phyloP scores from a whole-genome alignment of 495 filamentous ascomycete species.

The Aspergillus ostianus region DNA sequence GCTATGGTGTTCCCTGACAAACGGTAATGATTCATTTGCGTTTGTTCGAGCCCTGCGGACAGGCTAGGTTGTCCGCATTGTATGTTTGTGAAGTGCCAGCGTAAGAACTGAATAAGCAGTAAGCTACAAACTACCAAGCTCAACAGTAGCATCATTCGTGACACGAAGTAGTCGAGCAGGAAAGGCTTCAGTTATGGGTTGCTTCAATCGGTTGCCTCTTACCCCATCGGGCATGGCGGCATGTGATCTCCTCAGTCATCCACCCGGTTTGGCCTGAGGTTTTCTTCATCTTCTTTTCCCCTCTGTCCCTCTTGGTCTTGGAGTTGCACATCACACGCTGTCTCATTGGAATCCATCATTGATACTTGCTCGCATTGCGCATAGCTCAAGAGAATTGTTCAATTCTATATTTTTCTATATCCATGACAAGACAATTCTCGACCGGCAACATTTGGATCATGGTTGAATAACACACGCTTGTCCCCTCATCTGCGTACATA shows the following conservation, averaged over 20 bases:
- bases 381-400: not conserved
- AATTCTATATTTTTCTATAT: constrained; percentile 3
- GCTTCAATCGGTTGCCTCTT: not conserved
- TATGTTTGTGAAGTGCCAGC: not conserved
- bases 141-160: too few relatives aligned
- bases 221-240: not conserved
- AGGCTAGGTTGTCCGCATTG: not conserved
- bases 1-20: not conserved
- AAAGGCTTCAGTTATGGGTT: too few relatives aligned
- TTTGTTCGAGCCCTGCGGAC: not conserved
- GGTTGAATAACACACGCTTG: constrained; percentile 47
- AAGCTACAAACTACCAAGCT: not conserved
- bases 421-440: constrained; percentile 22
- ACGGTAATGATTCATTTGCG: constrained; percentile 1
- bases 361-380: too few relatives aligned
- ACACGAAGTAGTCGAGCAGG: too few relatives aligned
- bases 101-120: not conserved
- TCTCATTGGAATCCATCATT: not conserved
- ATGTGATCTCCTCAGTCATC: not conserved
- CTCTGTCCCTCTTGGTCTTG: too few relatives aligned
- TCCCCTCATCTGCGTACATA: not conserved
- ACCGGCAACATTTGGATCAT: constrained; percentile 25
- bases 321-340: not conserved
- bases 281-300: not conserved
- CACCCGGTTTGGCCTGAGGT: not conserved